phyloP scores from a whole-genome alignment of 495 filamentous ascomycete genomes.

The Barbatosphaeria neglecta region DNA sequence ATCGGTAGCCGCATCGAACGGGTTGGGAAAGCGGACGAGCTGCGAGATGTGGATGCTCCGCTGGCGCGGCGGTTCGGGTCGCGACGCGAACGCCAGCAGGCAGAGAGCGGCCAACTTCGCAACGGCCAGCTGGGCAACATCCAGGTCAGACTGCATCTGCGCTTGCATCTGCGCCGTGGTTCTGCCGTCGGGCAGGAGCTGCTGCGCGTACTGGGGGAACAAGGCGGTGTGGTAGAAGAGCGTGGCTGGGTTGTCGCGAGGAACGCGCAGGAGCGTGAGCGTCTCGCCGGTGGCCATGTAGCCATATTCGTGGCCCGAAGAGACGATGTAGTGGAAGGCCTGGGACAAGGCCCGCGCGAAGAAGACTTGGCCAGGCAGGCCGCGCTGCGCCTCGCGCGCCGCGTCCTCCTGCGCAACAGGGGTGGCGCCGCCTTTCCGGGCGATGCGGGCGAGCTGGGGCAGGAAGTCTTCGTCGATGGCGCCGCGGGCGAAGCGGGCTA shows the following conservation, averaged over 20 bases:
- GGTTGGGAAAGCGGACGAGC: neutral
- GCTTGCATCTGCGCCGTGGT: too few species aligned
- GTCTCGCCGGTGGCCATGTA: neutral
- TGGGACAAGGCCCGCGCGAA: neutral
- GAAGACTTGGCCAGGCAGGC: neutral
- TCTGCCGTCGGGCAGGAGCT: neutral
- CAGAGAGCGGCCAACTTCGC: neutral
- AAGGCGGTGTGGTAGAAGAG: neutral
- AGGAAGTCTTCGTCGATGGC: neutral
- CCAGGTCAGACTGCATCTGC: neutral
- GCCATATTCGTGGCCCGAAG: neutral
- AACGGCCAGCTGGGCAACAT: neutral
- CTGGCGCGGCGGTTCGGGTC: neutral
- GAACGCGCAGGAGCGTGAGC: neutral
- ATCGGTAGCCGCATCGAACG: neutral
- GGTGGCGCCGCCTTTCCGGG: neutral
- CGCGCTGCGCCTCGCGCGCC: neutral
- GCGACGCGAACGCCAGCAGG: neutral
- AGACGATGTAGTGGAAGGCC: neutral
- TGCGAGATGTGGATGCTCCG: neutral
- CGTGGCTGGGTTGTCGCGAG: neutral
- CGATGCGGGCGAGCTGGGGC: neutral
- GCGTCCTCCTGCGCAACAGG: neutral
- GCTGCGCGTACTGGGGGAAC: neutral
- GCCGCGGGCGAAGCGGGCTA: neutral